Conservation (phyloP, 345 rosid genomes). For the Clausena lansium region DNA sequence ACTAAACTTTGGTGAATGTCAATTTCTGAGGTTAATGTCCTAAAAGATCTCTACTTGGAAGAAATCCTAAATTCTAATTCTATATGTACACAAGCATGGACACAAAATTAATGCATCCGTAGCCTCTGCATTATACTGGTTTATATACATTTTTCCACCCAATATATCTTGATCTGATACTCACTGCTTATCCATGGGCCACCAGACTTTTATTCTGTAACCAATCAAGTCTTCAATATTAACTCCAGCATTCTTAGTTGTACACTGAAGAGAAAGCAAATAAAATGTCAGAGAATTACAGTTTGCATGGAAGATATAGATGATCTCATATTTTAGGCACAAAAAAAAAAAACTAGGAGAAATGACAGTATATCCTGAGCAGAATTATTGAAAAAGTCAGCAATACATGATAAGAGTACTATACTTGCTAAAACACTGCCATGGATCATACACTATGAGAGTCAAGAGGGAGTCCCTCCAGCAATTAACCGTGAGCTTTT, state of each 20-base stretch:
- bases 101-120: not conserved
- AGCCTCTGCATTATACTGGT: not conserved
- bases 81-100: not conserved
- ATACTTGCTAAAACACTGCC: not conserved
- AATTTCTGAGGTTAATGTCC: not conserved
- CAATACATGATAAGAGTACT: not conserved
- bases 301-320: not conserved
- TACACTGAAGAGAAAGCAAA: constrained; percentile 49
- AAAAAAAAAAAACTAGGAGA: constrained; percentile 3
- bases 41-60: not conserved
- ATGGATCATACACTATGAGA: not conserved
- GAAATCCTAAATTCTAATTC: not conserved
- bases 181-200: constrained; percentile 99
- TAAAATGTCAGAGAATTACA: constrained; percentile 20
- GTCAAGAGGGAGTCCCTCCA: not conserved
- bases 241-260: constrained; percentile 51
- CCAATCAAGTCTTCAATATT: constrained; percentile 75
- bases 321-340: not conserved
- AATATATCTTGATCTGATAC: constrained; percentile 16
- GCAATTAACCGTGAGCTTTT: not conserved
- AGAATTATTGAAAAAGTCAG: not conserved
- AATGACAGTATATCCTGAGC: not conserved
- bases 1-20: not conserved
- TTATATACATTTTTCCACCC: not conserved
- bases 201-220: constrained; percentile 87